Conservation (phyloP, 345 rosid species). For the Citrus hindsii region DNA sequence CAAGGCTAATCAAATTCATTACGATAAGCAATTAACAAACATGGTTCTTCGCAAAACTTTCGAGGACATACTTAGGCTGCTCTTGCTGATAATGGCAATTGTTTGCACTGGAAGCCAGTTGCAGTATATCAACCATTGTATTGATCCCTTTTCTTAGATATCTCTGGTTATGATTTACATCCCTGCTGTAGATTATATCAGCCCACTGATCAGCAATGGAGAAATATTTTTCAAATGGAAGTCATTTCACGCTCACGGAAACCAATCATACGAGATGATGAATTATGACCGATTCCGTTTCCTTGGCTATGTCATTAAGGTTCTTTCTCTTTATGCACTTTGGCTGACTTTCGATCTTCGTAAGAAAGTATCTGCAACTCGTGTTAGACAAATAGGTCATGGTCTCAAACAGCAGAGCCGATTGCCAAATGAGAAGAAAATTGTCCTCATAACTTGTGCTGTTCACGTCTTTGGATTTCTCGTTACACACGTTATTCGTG, state of each 20-base stretch:
- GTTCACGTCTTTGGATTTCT: not conserved
- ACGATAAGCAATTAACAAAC: not conserved
- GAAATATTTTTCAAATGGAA: not conserved
- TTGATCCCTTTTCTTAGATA: not conserved
- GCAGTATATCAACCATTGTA: not conserved
- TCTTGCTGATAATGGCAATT: not conserved
- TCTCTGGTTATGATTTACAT: not conserved
- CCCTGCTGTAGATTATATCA: not conserved
- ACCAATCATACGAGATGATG: not conserved
- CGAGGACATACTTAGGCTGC: not conserved
- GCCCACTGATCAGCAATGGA: not conserved
- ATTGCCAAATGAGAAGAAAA: not conserved
- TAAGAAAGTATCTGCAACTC: not conserved
- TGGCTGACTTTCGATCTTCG: constrained; percentile 3
- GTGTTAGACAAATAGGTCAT: not conserved
- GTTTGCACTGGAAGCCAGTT: not conserved
- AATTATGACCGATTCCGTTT: not conserved
- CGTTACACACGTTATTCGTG: not conserved
- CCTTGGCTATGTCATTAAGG: not conserved
- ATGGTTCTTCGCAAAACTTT: not conserved
- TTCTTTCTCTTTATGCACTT: constrained; percentile 2
- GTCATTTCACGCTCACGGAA: not conserved
- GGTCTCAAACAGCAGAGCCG: not conserved
- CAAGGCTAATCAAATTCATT: not conserved
- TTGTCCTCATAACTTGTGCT: not conserved